Base-by-base conservation (phyloP, 305 asterid species). In the Fraxinus baroniana region DNA sequence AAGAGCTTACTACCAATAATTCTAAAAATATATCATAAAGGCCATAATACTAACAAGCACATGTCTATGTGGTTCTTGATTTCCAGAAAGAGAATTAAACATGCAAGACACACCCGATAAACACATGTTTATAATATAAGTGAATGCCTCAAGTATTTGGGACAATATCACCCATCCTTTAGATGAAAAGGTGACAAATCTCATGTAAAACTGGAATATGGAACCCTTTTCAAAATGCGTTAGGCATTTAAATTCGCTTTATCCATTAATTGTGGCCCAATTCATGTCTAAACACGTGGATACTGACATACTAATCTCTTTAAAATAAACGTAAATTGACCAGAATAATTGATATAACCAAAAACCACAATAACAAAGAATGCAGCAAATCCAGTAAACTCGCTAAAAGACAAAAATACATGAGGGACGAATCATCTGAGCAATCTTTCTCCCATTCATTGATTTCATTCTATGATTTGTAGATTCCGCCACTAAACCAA, bases 401-500 rank as follows among this genome's bases (percentile, higher is more conserved):
- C 73, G 5, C 36, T 64, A 26, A 64, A 64, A 3, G 36, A 64
- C 35, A 26, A 64, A 57, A 64, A 8, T 64, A 26, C 36, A 64
- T 6, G 2, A 22, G 35, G 73, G 33, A 22, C 9, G 17, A 9
- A 9, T 26, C n/a, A 24, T 64, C 36, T 64, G 36, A 64, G 35
- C 73, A 64, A 64, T 64, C 33, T 10, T 22, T 22, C 73, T 3
- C 17, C 73, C 35, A 24, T 8, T 64, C 7, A 8, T 7, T 9
- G 17, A 81, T 22, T 55, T n/a, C 22, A 81, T 17, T 39, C 12
- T 62, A 20, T 35, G 24, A 1, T 57, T 46, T 39, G 8, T 55
- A 62, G 78, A 80, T 64, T 39, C 35, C 68, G 36, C 70, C 33
- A 80, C 37, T 15, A 78, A 64, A 75, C 41, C 80, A 73, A 74